Percentiles rank a stretch among this genome's conserved stretches.
phyloP scores from a whole-genome alignment of 768 basidiomycete genomes.

The Suillus sp. region DNA sequence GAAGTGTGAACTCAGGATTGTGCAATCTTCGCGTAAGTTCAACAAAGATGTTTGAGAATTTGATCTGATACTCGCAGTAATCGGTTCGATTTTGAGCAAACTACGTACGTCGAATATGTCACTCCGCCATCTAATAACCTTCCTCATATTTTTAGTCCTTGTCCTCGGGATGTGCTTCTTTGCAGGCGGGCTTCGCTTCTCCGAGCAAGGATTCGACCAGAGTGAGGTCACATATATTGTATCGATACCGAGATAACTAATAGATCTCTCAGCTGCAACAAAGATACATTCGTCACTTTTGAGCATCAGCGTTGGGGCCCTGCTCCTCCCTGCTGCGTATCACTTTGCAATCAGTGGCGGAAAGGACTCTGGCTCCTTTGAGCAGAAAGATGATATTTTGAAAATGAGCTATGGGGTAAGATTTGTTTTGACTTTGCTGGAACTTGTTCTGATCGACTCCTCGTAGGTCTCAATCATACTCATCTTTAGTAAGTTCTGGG shows the following conservation, averaged over 20 bases:
- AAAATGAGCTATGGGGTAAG: conserved; percentile 55
- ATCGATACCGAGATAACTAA: conserved; percentile 11
- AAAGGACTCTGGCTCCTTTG: conserved; percentile 22
- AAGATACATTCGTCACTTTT: conserved; percentile 78
- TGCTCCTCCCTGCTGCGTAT: conserved; percentile 80
- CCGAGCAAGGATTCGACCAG: conserved; percentile 76
- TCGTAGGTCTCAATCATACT: conserved; percentile 52
- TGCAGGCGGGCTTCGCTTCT: conserved; percentile 75
- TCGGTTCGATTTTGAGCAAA: conserved; percentile 84
- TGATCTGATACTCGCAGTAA: conserved; percentile 46
- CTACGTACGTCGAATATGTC: conserved; percentile 45
- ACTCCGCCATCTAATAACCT: background rate
- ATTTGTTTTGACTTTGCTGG: conserved; percentile 12
- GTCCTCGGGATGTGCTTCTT: conserved; percentile 93
- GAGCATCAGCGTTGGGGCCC: conserved; percentile 76
- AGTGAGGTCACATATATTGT: conserved; percentile 46
- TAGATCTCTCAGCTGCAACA: conserved; percentile 44
- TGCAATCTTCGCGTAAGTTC: conserved; percentile 74
- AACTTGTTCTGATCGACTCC: conserved; percentile 7
- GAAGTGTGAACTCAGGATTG: conserved; percentile 80
- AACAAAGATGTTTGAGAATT: no score
- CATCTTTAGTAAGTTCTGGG: conserved; percentile 46
- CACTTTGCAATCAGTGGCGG: conserved; percentile 51
- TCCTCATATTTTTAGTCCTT: conserved; percentile 50
- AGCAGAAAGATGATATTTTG: conserved; percentile 46